Conservation (phyloP, 1,284 basidiomycete genomes). For the Moesziomyces sp. region DNA sequence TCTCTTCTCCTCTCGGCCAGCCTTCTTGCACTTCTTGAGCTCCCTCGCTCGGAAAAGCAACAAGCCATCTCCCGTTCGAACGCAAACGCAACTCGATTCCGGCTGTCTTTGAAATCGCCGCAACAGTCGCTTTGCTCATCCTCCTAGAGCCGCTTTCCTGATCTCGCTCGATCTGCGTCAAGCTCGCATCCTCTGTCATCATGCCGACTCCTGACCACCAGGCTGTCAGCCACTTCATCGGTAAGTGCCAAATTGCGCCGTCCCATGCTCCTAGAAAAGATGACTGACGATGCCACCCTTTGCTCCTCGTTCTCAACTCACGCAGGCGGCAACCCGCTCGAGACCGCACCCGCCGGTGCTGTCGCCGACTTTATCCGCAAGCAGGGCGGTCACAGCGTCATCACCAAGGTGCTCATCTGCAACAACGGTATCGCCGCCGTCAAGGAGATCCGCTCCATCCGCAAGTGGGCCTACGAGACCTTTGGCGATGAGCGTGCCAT, state of each 20-base stretch:
- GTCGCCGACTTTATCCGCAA: constrained; percentile 91
- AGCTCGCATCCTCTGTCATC: not conserved
- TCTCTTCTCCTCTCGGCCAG: not conserved
- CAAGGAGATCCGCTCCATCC: constrained; percentile 97
- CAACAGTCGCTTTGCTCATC: not conserved
- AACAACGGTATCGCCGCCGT: constrained; percentile 92
- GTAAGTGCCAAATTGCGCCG: constrained; percentile 26
- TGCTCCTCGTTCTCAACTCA: not conserved
- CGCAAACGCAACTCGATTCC: not conserved
- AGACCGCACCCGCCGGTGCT: constrained; percentile 80
- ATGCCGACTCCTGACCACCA: constrained; percentile 61
- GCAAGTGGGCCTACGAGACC: constrained; percentile 99
- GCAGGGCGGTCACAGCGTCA: constrained; percentile 95
- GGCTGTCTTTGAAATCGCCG: not conserved
- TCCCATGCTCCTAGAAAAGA: too few relatives aligned
- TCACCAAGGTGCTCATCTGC: constrained; percentile 83
- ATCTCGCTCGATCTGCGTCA: not conserved
- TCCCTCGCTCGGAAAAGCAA: constrained; percentile 17
- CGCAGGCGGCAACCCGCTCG: constrained; percentile 89
- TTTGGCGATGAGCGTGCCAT: constrained; percentile 95
- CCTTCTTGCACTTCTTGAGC: constrained; percentile 7
- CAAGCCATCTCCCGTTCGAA: not conserved
- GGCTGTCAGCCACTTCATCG: constrained; percentile 62
- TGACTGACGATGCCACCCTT: constrained; percentile 1
- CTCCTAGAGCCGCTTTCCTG: not conserved